Evolutionary conservation across 192 early-diverging fungal species (phyloP).

Genomic region (Anaeromyces robustus): DNA sequence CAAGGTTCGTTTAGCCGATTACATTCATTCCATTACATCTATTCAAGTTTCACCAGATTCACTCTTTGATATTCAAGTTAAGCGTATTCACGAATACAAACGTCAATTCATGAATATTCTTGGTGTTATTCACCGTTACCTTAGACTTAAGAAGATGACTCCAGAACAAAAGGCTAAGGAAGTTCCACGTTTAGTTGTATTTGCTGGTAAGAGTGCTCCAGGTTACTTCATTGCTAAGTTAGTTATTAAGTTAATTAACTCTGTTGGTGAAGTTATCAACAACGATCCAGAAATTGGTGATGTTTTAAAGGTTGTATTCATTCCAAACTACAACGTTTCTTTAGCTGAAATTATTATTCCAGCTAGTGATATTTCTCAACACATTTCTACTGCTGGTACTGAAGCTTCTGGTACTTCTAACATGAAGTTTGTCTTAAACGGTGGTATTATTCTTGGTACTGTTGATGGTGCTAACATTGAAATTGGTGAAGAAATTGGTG

Average conservation of each 20-base stretch:
- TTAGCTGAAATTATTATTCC: slow-evolving; percentile 75
- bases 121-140: slow-evolving; percentile 86
- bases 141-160: slow-evolving; percentile 61
- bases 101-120: slow-evolving; percentile 99
- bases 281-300: slow-evolving; percentile 62
- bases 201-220: slow-evolving; percentile 92
- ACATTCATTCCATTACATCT: slow-evolving; percentile 53
- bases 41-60: slow-evolving; percentile 70
- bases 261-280: slow-evolving; percentile 77
- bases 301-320: slow-evolving; percentile 72
- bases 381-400: slow-evolving; percentile 97
- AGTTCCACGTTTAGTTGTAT: slow-evolving; percentile 78
- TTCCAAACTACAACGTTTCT: slow-evolving; percentile 98
- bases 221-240: slow-evolving; percentile 98
- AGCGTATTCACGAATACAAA: slow-evolving; percentile 99
- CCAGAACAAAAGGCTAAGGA: slow-evolving; percentile 42
- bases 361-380: slow-evolving; percentile 97
- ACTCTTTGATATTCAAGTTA: slow-evolving; percentile 87
- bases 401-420: slow-evolving; percentile 98
- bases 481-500: slow-evolving; percentile 89
- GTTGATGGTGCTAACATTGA: slow-evolving; percentile 98
- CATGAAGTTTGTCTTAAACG: slow-evolving; percentile 99
- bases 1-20: slow-evolving; percentile 76
- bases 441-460: slow-evolving; percentile 93
- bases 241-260: slow-evolving; percentile 98